Conservation (phyloP, 306 rosid species). For the Calophaca sinica region DNA sequence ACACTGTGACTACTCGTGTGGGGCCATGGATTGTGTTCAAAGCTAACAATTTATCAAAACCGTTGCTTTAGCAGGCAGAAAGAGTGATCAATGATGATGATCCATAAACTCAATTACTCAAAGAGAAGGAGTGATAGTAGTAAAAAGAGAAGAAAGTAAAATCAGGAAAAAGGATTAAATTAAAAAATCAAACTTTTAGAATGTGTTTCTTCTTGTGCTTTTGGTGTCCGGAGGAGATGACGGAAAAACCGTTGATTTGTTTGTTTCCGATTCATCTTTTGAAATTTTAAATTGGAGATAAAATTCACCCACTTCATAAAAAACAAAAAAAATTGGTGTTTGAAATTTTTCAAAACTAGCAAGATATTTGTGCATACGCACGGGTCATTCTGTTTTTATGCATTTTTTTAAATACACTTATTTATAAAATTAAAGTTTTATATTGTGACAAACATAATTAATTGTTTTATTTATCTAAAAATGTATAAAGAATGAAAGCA, state of each 20-base stretch:
- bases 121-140: background rate
- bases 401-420: too few relatives aligned
- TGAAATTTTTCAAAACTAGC: background rate
- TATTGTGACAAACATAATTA: too few relatives aligned
- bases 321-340: background rate
- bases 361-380: too few relatives aligned
- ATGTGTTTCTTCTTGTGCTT: too few relatives aligned
- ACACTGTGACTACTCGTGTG: conserved; percentile 40
- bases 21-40: conserved; percentile 86
- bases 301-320: background rate
- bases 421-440: too few relatives aligned
- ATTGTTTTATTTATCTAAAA: too few relatives aligned
- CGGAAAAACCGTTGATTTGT: background rate
- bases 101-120: conserved; percentile 37
- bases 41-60: conserved; percentile 75
- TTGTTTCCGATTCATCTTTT: conserved; percentile 28
- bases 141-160: background rate
- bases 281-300: conserved; percentile 29
- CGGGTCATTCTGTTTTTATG: too few relatives aligned
- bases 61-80: conserved; percentile 85
- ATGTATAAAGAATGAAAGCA: too few relatives aligned
- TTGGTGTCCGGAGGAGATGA: background rate
- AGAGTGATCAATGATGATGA: conserved; percentile 53
- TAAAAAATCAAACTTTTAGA: too few relatives aligned
- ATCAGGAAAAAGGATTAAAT: too few relatives aligned